These are phyloP conservation scores for Cicer cuneatum DNA, from an alignment of 306 rosid genomes.

Conservation along the genomic window DNA sequence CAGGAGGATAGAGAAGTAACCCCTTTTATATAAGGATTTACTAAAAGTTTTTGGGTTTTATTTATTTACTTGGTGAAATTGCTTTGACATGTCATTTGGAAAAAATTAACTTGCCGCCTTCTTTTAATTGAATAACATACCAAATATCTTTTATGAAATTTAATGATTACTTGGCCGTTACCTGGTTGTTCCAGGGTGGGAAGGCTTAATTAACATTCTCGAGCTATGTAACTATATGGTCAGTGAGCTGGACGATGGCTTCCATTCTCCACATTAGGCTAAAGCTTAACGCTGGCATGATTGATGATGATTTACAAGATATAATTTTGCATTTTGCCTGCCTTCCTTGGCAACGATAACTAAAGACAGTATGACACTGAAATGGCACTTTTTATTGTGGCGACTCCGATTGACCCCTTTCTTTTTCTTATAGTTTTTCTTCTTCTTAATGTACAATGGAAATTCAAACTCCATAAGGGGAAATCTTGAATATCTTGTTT, in stretches of 20 bases:
- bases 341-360: conserved; percentile 42
- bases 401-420: conserved; percentile 40
- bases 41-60: not conserved
- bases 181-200: conserved; percentile 51
- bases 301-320: conserved; percentile 35
- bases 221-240: conserved; percentile 24
- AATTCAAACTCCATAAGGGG: conserved; percentile 39
- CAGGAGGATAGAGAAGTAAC: conserved; percentile 4
- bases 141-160: conserved; percentile 5
- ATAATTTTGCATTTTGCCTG: conserved; percentile 29
- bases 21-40: not conserved
- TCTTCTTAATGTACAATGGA: conserved; percentile 37
- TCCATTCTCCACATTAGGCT: conserved; percentile 38
- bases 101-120: conserved; percentile 2
- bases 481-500: conserved; percentile 34
- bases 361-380: conserved; percentile 38
- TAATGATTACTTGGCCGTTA: conserved; percentile 9
- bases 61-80: not conserved
- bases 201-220: conserved; percentile 35
- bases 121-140: conserved; percentile 8
- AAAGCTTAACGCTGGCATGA: conserved; percentile 39
- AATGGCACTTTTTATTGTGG: conserved; percentile 38
- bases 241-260: conserved; percentile 38
- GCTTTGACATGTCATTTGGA: not conserved
- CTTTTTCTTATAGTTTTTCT: not conserved